Evolutionary conservation across 306 rosid genomes (phyloP).

Genomic region (Prinsepia uniflora): DNA sequence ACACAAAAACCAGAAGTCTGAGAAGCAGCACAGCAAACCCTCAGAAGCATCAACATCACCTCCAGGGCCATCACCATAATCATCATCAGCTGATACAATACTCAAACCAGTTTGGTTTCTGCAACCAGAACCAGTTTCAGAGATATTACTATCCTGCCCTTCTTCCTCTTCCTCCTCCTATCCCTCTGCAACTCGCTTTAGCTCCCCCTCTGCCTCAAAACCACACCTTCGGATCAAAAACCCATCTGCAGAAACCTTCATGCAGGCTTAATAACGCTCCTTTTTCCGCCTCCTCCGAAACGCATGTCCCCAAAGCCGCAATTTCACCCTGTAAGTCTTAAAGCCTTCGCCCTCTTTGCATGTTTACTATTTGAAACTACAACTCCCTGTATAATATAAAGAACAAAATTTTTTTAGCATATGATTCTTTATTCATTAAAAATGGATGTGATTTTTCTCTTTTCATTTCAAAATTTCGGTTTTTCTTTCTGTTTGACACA

Average conservation of each 20-base stretch:
- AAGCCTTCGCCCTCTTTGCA: slow-evolving; percentile 22
- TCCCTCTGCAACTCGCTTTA: slow-evolving; percentile 69
- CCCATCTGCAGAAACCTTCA: slow-evolving; percentile 69
- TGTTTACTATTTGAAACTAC: slow-evolving; percentile 23
- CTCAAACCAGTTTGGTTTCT: slow-evolving; percentile 52
- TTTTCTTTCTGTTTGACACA: neutral
- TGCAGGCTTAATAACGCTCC: slow-evolving; percentile 57
- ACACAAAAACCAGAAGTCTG: slow-evolving; percentile 43
- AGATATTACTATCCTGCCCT: slow-evolving; percentile 71
- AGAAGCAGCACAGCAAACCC: slow-evolving; percentile 37
- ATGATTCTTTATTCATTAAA: slow-evolving; percentile 9
- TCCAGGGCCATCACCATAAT: neutral
- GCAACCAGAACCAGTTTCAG: slow-evolving; percentile 29
- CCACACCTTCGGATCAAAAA: slow-evolving; percentile 44
- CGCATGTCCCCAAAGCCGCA: slow-evolving; percentile 42
- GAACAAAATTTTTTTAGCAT: neutral
- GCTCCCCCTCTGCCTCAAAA: slow-evolving; percentile 62
- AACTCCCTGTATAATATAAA: neutral
- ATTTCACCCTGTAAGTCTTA: slow-evolving; percentile 46
- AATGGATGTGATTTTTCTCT: neutral
- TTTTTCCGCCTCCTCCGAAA: slow-evolving; percentile 47
- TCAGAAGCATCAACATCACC: slow-evolving; percentile 48
- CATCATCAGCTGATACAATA: slow-evolving; percentile 41
- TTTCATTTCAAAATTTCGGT: neutral
- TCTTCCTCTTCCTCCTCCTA: slow-evolving; percentile 78